These are phyloP conservation scores for Boletus eberwhitei DNA, from an alignment of 768 basidiomycete genomes.

Conservation along the genomic window DNA sequence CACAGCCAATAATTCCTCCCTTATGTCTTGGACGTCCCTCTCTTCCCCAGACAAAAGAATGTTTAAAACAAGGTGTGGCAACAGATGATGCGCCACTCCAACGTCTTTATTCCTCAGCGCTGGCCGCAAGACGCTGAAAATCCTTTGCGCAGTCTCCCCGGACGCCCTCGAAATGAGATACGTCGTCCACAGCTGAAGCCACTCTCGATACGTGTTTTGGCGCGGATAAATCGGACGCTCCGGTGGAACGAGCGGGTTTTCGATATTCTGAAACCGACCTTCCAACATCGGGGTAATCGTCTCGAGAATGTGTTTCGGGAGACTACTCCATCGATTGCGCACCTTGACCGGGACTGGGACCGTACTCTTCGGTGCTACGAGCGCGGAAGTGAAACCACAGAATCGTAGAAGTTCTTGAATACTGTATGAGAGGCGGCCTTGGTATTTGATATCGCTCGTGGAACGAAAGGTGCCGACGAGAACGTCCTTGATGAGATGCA, in stretches of 20 bases:
- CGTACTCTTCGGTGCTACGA: slow-evolving; percentile 53
- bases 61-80: slow-evolving; percentile 90
- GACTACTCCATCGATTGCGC: slow-evolving; percentile 69
- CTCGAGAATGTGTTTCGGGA: slow-evolving; percentile 83
- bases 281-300: slow-evolving; percentile 83
- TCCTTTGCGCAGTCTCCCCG: slow-evolving; percentile 52
- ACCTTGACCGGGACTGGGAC: slow-evolving; percentile 59
- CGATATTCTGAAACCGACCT: slow-evolving; percentile 55
- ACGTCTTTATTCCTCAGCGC: slow-evolving; percentile 87
- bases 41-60: slow-evolving; percentile 74
- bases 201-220: slow-evolving; percentile 86
- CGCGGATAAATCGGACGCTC: slow-evolving; percentile 76
- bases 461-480: slow-evolving; percentile 89
- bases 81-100: slow-evolving; percentile 84
- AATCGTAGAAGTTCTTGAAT: slow-evolving; percentile 89
- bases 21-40: slow-evolving; percentile 59
- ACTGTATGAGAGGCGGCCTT: slow-evolving; percentile 82
- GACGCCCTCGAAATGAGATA: slow-evolving; percentile 71
- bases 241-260: slow-evolving; percentile 37
- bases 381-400: slow-evolving; percentile 79
- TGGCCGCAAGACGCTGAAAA: slow-evolving; percentile 78
- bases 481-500: slow-evolving; percentile 81
- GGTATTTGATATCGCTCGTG: slow-evolving; percentile 91
- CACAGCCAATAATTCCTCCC: slow-evolving; percentile 73
- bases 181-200: slow-evolving; percentile 88